Evolutionary conservation across 2,329 filamentous ascomycete genomes (phyloP).

Genomic region (Trichoderma atroviride): DNA sequence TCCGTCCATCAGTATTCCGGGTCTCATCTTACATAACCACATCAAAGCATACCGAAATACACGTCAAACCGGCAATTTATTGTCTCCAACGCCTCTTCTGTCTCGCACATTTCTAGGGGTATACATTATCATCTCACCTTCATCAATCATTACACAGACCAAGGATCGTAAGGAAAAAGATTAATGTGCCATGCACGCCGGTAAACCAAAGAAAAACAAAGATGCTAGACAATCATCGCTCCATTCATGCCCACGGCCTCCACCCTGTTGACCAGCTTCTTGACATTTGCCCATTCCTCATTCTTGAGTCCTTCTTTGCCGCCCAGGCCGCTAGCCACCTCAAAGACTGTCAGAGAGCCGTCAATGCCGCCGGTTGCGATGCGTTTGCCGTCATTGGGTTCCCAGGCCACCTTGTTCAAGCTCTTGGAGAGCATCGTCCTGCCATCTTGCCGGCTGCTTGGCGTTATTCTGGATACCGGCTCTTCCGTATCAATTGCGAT

Average conservation of each 20-base stretch:
- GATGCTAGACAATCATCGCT: conserved; percentile 44
- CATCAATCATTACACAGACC: conserved; percentile 15
- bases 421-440: conserved; percentile 77
- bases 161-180: conserved; percentile 15
- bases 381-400: conserved; percentile 82
- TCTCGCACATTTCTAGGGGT: conserved; percentile 23
- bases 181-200: conserved; percentile 18
- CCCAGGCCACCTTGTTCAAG: conserved; percentile 94
- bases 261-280: conserved; percentile 79
- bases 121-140: conserved; percentile 25
- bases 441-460: conserved; percentile 66
- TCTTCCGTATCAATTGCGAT: conserved; percentile 91
- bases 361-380: conserved; percentile 91
- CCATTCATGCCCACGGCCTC: conserved; percentile 63
- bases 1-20: neutral
- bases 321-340: conserved; percentile 80
- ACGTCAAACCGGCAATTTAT: neutral
- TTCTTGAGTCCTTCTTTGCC: conserved; percentile 80
- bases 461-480: conserved; percentile 78
- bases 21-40: neutral
- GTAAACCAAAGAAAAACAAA: conserved; percentile 10
- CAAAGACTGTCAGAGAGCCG: conserved; percentile 87
- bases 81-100: neutral
- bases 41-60: neutral
- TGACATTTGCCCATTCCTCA: conserved; percentile 92